phyloP scores from a whole-genome alignment of 2,329 filamentous ascomycete species.

The Fusarium sp. region DNA sequence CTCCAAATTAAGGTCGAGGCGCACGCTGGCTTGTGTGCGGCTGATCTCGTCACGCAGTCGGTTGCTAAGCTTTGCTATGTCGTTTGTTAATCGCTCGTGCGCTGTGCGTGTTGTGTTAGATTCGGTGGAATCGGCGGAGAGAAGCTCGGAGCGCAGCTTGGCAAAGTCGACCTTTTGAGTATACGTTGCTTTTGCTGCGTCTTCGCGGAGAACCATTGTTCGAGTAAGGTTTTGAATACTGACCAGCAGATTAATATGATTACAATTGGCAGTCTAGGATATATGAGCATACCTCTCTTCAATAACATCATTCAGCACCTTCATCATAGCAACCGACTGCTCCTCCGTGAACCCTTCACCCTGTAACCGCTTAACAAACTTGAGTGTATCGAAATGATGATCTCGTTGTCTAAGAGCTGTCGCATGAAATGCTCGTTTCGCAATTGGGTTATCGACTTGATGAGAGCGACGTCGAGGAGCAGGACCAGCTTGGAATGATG shows the following conservation, averaged over 20 bases:
- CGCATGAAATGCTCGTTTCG: constrained; percentile 73
- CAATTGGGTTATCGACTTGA: constrained; percentile 38
- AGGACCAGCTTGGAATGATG: constrained; percentile 38
- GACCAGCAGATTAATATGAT: constrained; percentile 3
- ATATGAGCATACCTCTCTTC: constrained; percentile 77
- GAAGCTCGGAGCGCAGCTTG: constrained; percentile 92
- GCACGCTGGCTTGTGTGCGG: constrained; percentile 90
- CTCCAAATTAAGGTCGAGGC: constrained; percentile 93
- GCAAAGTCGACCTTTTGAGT: constrained; percentile 97
- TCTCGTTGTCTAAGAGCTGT: constrained; percentile 72
- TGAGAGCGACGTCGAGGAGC: constrained; percentile 17
- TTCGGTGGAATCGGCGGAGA: constrained; percentile 92
- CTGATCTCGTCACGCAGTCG: constrained; percentile 93
- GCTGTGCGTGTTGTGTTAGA: constrained; percentile 87
- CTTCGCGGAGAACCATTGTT: constrained; percentile 97
- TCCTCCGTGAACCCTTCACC: constrained; percentile 95
- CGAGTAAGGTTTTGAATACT: constrained; percentile 97
- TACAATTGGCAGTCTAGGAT: background rate
- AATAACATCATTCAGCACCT: constrained; percentile 94
- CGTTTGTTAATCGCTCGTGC: constrained; percentile 93
- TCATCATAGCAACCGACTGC: constrained; percentile 98
- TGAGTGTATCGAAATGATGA: constrained; percentile 98
- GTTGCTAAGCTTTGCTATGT: constrained; percentile 92
- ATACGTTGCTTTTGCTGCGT: constrained; percentile 83
- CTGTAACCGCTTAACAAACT: constrained; percentile 92